A percentile compares a stretch with the other conserved stretches of the same genome.
phyloP scores from a whole-genome alignment of 352 stramenopile genomes.

The Globisporangium radiosum region DNA sequence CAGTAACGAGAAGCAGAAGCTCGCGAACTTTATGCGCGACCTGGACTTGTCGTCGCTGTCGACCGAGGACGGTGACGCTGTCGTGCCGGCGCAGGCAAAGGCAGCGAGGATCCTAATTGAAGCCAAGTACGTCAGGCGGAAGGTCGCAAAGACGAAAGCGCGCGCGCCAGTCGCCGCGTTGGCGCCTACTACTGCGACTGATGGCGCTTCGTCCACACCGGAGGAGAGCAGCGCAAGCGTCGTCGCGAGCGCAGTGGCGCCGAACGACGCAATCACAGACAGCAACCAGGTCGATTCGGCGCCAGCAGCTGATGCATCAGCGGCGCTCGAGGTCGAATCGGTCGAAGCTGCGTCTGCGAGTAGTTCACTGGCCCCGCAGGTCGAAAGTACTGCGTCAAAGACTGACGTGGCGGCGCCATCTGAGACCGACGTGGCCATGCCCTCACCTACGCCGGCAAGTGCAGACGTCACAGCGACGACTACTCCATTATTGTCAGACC shows the following conservation, averaged over 20 bases:
- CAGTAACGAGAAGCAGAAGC: conserved; percentile 63
- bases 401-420: no score
- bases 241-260: neutral
- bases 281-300: neutral
- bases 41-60: conserved; percentile 14
- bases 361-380: neutral
- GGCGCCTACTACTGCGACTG: neutral
- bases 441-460: neutral
- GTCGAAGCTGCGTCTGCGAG: neutral
- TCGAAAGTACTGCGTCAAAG: no score
- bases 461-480: neutral
- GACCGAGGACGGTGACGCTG: neutral
- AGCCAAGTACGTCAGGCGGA: conserved; percentile 19
- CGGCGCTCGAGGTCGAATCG: neutral
- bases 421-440: no score
- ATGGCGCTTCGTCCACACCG: neutral
- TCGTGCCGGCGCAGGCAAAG: neutral
- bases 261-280: neutral
- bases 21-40: conserved; percentile 33
- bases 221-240: neutral
- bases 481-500: neutral
- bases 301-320: neutral
- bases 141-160: conserved; percentile 9
- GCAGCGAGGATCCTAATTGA: conserved; percentile 11
- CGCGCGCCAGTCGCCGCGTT: neutral